These are phyloP conservation scores for Kickxella alabastrina DNA, from an alignment of 192 early-diverging fungal genomes.

Conservation along the genomic window DNA sequence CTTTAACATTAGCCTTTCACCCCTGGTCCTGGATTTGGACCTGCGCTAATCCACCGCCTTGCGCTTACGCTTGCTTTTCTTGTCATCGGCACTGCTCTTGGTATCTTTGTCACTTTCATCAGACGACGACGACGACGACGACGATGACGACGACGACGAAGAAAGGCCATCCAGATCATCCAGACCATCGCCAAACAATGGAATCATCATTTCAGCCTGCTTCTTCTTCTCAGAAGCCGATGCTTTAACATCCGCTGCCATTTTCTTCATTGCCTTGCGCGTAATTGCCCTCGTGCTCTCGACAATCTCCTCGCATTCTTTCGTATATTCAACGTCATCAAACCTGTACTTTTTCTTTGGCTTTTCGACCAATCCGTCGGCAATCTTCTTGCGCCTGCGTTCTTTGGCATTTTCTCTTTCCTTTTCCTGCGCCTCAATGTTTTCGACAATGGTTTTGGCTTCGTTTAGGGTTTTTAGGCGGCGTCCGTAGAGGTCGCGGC, in stretches of 20 bases:
- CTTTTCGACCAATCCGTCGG: slow-evolving; percentile 63
- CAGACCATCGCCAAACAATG: slow-evolving; percentile 32
- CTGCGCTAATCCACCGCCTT: no score
- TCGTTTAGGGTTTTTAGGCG: slow-evolving; percentile 87
- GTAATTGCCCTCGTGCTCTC: no score
- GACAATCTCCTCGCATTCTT: slow-evolving; percentile 62
- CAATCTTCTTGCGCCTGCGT: slow-evolving; percentile 84
- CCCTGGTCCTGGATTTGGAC: no score
- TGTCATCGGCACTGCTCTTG: no score
- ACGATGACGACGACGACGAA: no score
- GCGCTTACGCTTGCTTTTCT: no score
- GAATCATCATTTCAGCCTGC: slow-evolving; percentile 11
- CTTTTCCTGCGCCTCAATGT: slow-evolving; percentile 18
- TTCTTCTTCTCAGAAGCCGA: background rate
- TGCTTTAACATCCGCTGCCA: background rate
- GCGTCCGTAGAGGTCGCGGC: slow-evolving; percentile 87
- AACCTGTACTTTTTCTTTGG: slow-evolving; percentile 72
- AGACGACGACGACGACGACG: no score
- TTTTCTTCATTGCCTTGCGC: slow-evolving; percentile 17
- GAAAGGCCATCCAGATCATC: no score
- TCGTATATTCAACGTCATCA: slow-evolving; percentile 75
- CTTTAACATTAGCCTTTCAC: no score
- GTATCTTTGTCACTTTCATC: no score
- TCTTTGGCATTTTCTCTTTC: slow-evolving; percentile 38
- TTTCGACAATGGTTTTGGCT: slow-evolving; percentile 67